Evolutionary conservation across 176 grass and related monocot species (phyloP), one percentile per base, ranked within the genome.

Genomic region (Thalia dealbata): DNA sequence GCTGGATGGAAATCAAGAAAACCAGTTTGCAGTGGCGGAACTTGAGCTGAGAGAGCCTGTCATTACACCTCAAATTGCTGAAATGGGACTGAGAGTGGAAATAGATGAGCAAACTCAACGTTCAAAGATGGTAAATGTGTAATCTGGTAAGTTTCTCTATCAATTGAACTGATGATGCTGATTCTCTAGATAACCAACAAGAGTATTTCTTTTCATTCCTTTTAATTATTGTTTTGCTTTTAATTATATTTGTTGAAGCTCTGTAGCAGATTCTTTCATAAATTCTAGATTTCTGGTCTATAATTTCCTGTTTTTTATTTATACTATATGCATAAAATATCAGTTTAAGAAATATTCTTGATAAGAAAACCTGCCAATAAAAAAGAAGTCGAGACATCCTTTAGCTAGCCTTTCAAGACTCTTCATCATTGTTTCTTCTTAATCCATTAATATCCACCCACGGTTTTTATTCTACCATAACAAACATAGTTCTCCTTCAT

Each of bases 41-140:
- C 83, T 97, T 71, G 79, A 88, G 83, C 38, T 86, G 83, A 86
- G 90, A 91, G 87, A 88, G 78, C 76, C 93, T 78, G 85, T 92
- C 18, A 69, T 90, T 29, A 87, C 87, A 61, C 82, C 85, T 74
- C 81, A 92, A 78, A 86, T 97, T 82, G 82, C 85, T 73, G 59
- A 80, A 66, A 77, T 91, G 73, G 95, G 90, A 35, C 78, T 92
- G 41, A 88, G 78, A 73, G 87, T 97, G 25, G 90, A 97, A 81
- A 88, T 97, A 38, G 90, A 97, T 78, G 74, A 88, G 81, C 77
- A 84, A 76, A 92, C 61, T 11, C 76, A 73, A 60, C 78, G 58
- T 28, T 84, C 85, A 48, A 97, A 97, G 67, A 42, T 97, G 73
- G 79, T 92, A 72, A 92, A 92, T 83, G 84, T 85, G 82, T 79